Evolutionary conservation across 2,329 filamentous ascomycete genomes (phyloP).

Genomic region (Colletotrichum camelliae): DNA sequence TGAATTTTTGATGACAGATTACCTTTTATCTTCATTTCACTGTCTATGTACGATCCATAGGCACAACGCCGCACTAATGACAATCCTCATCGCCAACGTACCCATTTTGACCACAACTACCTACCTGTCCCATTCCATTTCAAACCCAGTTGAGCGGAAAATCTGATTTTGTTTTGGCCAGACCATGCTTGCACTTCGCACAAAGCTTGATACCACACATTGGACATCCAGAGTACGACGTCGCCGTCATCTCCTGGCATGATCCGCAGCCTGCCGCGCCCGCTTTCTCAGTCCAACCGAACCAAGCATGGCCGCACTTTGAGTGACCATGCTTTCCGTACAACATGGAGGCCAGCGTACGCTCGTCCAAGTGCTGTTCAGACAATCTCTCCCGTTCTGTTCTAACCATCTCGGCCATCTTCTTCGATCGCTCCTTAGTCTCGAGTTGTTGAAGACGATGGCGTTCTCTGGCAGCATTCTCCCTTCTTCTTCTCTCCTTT

Average conservation of each 20-base stretch:
- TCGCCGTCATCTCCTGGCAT: neutral
- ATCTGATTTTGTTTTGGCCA: no score
- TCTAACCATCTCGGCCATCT: neutral
- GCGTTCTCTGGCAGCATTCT: neutral
- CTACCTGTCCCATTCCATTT: no score
- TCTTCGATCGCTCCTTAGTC: neutral
- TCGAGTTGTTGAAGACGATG: neutral
- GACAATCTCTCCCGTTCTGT: neutral
- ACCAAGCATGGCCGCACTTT: neutral
- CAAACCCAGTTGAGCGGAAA: no score
- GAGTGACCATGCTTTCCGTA: neutral
- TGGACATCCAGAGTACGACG: neutral
- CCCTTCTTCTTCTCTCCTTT: fast-evolving
- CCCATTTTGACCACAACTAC: no score
- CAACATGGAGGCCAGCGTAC: neutral
- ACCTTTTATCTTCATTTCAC: no score
- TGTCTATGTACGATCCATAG: no score
- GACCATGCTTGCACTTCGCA: neutral
- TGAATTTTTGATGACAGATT: no score
- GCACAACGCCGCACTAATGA: no score
- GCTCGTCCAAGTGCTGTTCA: neutral
- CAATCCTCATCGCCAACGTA: no score
- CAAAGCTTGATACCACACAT: neutral
- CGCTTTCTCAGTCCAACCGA: neutral
- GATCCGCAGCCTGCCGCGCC: neutral